Evolutionary conservation across 441 rosid genomes (phyloP).

Genomic region (Eruca vesicaria): DNA sequence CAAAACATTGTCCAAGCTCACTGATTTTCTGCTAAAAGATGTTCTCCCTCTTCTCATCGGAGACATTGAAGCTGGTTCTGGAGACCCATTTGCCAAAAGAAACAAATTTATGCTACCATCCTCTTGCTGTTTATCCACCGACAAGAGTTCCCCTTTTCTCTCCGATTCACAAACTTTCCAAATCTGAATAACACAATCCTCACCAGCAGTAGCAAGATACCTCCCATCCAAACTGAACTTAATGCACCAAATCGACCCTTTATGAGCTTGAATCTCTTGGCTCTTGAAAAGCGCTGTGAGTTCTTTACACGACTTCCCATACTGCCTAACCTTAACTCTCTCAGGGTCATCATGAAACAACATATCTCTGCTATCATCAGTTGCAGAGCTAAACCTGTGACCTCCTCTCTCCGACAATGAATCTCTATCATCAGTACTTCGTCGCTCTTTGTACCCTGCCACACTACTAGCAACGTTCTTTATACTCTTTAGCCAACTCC

Average conservation of each 20-base stretch:
- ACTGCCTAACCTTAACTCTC: slow-evolving; percentile 70
- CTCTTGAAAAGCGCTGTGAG: slow-evolving; percentile 61
- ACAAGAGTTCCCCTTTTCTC: slow-evolving; percentile 65
- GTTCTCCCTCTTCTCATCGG: slow-evolving; percentile 65
- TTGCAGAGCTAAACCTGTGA: slow-evolving; percentile 90
- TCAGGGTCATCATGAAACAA: slow-evolving; percentile 80
- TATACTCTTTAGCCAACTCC: slow-evolving; percentile 78
- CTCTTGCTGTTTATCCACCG: slow-evolving; percentile 60
- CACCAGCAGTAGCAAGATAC: slow-evolving; percentile 78
- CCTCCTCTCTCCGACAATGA: slow-evolving; percentile 90
- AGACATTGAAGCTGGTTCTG: slow-evolving; percentile 48
- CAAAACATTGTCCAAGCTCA: slow-evolving; percentile 54
- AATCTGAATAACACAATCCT: slow-evolving; percentile 65
- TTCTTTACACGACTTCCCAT: slow-evolving; percentile 66
- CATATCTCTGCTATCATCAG: slow-evolving; percentile 93
- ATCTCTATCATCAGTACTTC: slow-evolving; percentile 87
- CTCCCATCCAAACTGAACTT: slow-evolving; percentile 77
- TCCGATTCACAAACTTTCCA: slow-evolving; percentile 66
- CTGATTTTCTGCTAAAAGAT: slow-evolving; percentile 68
- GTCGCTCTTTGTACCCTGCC: slow-evolving; percentile 69
- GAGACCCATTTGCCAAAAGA: slow-evolving; percentile 54
- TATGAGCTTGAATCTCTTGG: slow-evolving; percentile 73
- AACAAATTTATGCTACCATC: slow-evolving; percentile 54
- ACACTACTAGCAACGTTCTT: slow-evolving; percentile 71
- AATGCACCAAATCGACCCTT: slow-evolving; percentile 64